Conservation (phyloP, 106 monocot genomes). For the Hemerocallis citrina region DNA sequence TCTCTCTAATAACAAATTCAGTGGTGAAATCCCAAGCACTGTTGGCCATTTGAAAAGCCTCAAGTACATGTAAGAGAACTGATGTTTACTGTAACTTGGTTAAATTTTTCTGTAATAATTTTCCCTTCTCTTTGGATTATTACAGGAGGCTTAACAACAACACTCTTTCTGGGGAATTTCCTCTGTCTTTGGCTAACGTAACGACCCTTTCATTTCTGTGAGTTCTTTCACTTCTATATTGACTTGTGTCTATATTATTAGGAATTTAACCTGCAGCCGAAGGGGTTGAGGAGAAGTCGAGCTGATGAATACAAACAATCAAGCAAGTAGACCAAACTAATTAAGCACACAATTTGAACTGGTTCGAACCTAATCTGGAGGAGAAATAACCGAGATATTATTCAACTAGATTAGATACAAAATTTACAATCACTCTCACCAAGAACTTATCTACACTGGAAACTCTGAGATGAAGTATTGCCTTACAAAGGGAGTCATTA, state of each 20-base stretch:
- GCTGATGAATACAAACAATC: too few relatives aligned
- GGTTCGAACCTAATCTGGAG: too few relatives aligned
- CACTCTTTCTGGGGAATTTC: conserved; percentile 44
- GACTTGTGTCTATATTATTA: not conserved
- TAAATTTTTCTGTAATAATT: not conserved
- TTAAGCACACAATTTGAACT: too few relatives aligned
- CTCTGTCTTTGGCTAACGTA: conserved; percentile 32
- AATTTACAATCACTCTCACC: too few relatives aligned
- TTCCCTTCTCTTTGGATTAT: not conserved
- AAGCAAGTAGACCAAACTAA: too few relatives aligned
- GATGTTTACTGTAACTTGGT: not conserved
- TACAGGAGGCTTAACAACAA: conserved; percentile 73
- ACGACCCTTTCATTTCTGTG: conserved; percentile 38
- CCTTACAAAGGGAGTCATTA: too few relatives aligned
- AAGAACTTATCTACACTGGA: too few relatives aligned
- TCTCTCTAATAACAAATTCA: conserved; percentile 61
- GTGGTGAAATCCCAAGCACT: conserved; percentile 57
- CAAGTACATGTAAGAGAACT: conserved; percentile 51
- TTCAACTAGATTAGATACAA: too few relatives aligned
- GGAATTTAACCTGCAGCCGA: too few relatives aligned
- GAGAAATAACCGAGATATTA: too few relatives aligned
- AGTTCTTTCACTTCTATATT: conserved; percentile 8
- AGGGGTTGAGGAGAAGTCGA: too few relatives aligned
- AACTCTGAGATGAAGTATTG: too few relatives aligned
- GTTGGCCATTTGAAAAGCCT: conserved; percentile 59